phyloP scores from a whole-genome alignment of 306 rosid genomes.

The Lotus japonicus region DNA sequence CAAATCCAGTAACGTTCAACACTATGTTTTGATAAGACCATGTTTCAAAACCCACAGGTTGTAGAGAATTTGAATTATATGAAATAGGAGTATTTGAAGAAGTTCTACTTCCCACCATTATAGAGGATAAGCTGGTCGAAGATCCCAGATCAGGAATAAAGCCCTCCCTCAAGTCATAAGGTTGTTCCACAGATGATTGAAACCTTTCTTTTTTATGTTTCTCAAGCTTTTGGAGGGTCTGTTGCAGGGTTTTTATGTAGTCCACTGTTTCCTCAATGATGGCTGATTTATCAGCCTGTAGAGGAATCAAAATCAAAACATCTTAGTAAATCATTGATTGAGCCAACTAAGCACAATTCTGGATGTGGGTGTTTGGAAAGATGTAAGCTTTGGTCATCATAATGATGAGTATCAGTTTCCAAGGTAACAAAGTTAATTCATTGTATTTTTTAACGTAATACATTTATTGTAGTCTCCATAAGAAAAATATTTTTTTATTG shows the following conservation, averaged over 20 bases:
- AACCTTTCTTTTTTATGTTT: conserved; percentile 46
- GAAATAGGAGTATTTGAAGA: conserved; percentile 6
- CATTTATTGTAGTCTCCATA: neutral
- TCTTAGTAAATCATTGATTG: neutral
- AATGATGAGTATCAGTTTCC: neutral
- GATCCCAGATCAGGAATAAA: too few relatives aligned
- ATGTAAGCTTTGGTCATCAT: too few relatives aligned
- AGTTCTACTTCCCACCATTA: neutral
- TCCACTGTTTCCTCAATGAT: conserved; percentile 70
- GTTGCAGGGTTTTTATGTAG: conserved; percentile 36
- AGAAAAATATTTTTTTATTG: too few relatives aligned
- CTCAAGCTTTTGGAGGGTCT: conserved; percentile 35
- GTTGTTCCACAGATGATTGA: neutral
- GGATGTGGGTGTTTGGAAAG: too few relatives aligned
- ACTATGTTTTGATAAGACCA: conserved; percentile 50
- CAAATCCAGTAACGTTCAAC: conserved; percentile 40
- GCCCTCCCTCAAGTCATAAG: neutral
- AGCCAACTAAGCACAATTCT: too few relatives aligned
- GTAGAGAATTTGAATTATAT: neutral
- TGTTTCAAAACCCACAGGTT: conserved; percentile 32
- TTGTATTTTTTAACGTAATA: too few relatives aligned
- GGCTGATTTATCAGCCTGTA: conserved; percentile 55
- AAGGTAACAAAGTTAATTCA: neutral
- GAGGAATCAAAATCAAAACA: neutral
- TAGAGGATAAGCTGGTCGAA: neutral